Evolutionary conservation across 2,329 filamentous ascomycete species (phyloP).

Genomic region (Elsinoe necatrix): DNA sequence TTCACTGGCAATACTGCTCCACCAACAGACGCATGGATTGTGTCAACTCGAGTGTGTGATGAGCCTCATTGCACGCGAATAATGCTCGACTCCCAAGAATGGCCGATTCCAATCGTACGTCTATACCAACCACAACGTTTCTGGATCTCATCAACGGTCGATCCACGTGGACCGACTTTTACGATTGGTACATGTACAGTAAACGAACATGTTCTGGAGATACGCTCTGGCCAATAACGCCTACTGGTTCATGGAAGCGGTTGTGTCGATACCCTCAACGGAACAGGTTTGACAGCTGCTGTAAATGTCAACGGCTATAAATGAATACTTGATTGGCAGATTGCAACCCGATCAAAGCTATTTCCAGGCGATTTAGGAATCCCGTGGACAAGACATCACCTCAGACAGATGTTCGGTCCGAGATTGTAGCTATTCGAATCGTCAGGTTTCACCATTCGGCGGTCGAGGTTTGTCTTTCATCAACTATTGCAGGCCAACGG

Average conservation of each 20-base stretch:
- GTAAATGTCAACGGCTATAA: too few relatives aligned
- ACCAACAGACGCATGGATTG: too few relatives aligned
- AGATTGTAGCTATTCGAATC: neutral
- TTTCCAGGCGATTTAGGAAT: too few relatives aligned
- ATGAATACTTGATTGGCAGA: too few relatives aligned
- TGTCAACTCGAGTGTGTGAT: too few relatives aligned
- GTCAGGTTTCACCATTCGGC: neutral
- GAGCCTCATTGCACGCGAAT: too few relatives aligned
- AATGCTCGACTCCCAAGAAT: neutral
- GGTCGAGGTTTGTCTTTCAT: neutral
- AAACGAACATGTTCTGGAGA: neutral
- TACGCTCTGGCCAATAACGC: neutral
- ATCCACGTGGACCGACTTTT: neutral
- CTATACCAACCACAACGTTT: neutral
- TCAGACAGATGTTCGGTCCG: too few relatives aligned
- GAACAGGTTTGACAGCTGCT: too few relatives aligned
- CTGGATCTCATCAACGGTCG: neutral
- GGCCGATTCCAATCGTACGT: neutral
- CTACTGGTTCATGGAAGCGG: neutral
- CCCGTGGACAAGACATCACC: too few relatives aligned
- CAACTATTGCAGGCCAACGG: neutral
- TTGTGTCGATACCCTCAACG: neutral
- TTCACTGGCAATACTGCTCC: too few relatives aligned
- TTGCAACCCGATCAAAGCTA: too few relatives aligned
- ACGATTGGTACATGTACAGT: neutral